Conservation (phyloP, 768 basidiomycete genomes). For the Mycena filopes region DNA sequence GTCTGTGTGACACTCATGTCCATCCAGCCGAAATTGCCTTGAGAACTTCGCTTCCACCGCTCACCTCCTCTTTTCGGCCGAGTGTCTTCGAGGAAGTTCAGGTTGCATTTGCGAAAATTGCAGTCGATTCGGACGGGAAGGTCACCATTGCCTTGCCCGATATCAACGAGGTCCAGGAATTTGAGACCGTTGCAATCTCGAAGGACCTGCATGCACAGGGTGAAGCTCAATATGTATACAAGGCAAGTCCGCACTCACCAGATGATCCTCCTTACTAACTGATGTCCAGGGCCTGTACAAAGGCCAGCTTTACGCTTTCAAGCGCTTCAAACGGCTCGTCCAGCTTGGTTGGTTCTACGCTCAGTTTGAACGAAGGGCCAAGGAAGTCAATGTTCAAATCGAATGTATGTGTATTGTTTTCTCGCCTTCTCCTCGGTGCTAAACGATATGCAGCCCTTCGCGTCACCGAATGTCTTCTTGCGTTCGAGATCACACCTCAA, state of each 20-base stretch:
- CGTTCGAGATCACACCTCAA: not conserved
- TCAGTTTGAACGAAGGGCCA: slow-evolving; percentile 1
- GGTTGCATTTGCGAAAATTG: not conserved
- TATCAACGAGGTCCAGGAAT: not conserved
- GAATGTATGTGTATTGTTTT: slow-evolving; percentile 1
- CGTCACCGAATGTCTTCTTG: slow-evolving; percentile 10
- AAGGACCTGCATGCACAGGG: slow-evolving; percentile 2
- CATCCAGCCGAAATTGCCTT: not conserved
- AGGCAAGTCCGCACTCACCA: too few relatives aligned
- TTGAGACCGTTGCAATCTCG: not conserved
- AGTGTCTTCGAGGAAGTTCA: not conserved
- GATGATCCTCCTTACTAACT: not conserved
- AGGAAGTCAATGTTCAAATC: not conserved
- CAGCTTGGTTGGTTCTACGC: slow-evolving; percentile 10
- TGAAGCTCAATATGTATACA: slow-evolving; percentile 7
- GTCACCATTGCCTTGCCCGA: slow-evolving; percentile 8
- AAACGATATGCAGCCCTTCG: not conserved
- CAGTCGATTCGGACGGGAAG: not conserved
- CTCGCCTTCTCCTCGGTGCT: not conserved
- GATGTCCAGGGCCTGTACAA: slow-evolving; percentile 1
- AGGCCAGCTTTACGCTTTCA: slow-evolving; percentile 2
- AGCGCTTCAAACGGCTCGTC: slow-evolving; percentile 12
- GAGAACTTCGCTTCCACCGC: slow-evolving; percentile 4
- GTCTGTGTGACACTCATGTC: not conserved
- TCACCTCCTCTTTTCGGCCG: slow-evolving; percentile 12